These are phyloP conservation scores for Podila epigama DNA, from an alignment of 192 early-diverging fungal species.

Conservation along the genomic window DNA sequence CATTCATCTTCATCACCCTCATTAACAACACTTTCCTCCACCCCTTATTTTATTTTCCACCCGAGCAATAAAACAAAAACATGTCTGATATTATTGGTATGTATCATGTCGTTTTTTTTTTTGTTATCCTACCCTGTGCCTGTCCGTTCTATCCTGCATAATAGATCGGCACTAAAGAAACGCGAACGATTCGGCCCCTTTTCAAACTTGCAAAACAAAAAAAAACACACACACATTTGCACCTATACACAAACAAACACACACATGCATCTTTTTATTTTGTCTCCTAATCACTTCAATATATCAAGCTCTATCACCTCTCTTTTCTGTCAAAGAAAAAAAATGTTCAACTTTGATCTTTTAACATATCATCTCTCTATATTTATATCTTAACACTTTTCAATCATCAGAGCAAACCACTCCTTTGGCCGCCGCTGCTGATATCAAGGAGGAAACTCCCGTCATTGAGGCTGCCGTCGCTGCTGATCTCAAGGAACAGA, in stretches of 20 bases:
- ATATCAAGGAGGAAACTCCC: conserved; percentile 2
- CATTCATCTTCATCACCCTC: not conserved
- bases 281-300: no score
- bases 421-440: not conserved
- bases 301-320: no score
- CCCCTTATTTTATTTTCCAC: not conserved
- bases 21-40: not conserved
- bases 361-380: not conserved
- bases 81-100: conserved; percentile 18
- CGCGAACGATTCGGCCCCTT: no score
- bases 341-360: not conserved
- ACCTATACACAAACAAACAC: no score
- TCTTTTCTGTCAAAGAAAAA: no score
- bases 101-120: not conserved
- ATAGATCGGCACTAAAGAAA: no score
- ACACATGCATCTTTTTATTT: no score
- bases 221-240: no score
- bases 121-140: not conserved
- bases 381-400: no score
- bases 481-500: not conserved
- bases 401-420: conserved; percentile 8
- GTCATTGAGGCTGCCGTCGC: not conserved
- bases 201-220: no score
- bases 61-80: not conserved
- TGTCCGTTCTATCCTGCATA: not conserved